Conservation (phyloP, 2,329 filamentous ascomycete genomes). For the Colletotrichum acutatum region DNA sequence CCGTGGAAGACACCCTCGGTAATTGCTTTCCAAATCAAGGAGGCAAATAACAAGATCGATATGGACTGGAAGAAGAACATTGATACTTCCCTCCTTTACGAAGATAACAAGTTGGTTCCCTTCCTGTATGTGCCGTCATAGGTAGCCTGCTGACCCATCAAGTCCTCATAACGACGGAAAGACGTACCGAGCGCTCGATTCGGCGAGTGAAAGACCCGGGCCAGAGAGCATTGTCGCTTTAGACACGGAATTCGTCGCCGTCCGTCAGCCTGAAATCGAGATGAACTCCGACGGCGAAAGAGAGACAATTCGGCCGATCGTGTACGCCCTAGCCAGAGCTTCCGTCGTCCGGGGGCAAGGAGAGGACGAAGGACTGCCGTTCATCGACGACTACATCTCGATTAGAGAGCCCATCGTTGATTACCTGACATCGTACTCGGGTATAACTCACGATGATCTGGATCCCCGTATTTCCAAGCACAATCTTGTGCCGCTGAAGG, state of each 20-base stretch:
- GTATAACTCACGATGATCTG: conserved; percentile 86
- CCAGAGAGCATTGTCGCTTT: conserved; percentile 84
- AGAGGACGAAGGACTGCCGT: conserved; percentile 81
- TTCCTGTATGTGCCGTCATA: conserved; percentile 35
- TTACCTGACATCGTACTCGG: conserved; percentile 94
- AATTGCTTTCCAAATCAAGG: conserved; percentile 85
- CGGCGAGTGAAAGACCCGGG: conserved; percentile 71
- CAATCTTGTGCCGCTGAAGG: conserved; percentile 87
- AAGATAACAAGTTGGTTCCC: conserved; percentile 65
- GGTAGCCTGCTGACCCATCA: conserved; percentile 38
- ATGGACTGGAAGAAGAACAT: conserved; percentile 86
- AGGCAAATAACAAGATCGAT: conserved; percentile 84
- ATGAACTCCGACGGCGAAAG: conserved; percentile 94
- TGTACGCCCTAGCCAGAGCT: conserved; percentile 90
- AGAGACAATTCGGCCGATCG: conserved; percentile 90
- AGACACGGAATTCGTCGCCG: conserved; percentile 95
- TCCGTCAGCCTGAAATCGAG: conserved; percentile 93
- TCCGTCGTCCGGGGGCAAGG: conserved; percentile 88
- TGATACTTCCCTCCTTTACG: conserved; percentile 86
- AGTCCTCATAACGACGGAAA: conserved; percentile 58
- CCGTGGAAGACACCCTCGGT: conserved; percentile 94
- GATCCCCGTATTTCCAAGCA: conserved; percentile 82
- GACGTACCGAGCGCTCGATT: conserved; percentile 70
- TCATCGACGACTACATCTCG: conserved; percentile 97
- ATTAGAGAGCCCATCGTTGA: conserved; percentile 93